phyloP scores from a whole-genome alignment of 345 rosid genomes.

The Bruguiera sexangula region DNA sequence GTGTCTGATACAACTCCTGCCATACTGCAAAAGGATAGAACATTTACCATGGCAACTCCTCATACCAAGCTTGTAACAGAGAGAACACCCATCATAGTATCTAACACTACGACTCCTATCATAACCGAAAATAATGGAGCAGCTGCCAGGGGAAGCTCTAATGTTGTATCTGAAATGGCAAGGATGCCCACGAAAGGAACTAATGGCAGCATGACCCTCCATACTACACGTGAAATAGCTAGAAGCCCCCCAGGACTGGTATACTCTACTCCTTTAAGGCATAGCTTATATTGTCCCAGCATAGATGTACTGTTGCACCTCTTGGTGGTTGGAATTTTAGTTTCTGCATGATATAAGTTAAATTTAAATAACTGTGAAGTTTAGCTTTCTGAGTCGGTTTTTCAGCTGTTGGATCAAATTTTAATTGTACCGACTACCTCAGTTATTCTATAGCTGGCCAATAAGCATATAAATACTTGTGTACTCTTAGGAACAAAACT shows the following conservation, averaged over 20 bases:
- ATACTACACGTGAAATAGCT: neutral
- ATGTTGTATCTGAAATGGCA: constrained; percentile 4
- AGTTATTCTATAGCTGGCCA: neutral
- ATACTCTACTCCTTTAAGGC: constrained; percentile 6
- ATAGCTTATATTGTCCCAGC: neutral
- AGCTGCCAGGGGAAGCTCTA: neutral
- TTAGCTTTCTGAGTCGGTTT: neutral
- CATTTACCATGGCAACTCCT: neutral
- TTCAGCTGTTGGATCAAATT: neutral
- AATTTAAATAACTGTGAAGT: constrained; percentile 1
- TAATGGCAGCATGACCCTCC: constrained; percentile 15
- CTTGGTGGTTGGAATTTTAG: constrained; percentile 5
- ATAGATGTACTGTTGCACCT: neutral
- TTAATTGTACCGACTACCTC: too few relatives aligned
- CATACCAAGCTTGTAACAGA: neutral
- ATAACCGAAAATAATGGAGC: constrained; percentile 26
- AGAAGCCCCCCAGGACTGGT: constrained; percentile 22
- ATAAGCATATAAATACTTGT: too few relatives aligned
- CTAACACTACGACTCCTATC: constrained; percentile 1
- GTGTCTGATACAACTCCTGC: constrained; percentile 3
- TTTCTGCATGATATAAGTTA: constrained; percentile 11
- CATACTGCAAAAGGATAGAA: neutral
- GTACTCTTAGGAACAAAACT: neutral
- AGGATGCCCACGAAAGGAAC: neutral
- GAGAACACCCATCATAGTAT: neutral